Evolutionary conservation across 2,329 filamentous ascomycete genomes (phyloP).

Genomic region (Botrytis deweyae): DNA sequence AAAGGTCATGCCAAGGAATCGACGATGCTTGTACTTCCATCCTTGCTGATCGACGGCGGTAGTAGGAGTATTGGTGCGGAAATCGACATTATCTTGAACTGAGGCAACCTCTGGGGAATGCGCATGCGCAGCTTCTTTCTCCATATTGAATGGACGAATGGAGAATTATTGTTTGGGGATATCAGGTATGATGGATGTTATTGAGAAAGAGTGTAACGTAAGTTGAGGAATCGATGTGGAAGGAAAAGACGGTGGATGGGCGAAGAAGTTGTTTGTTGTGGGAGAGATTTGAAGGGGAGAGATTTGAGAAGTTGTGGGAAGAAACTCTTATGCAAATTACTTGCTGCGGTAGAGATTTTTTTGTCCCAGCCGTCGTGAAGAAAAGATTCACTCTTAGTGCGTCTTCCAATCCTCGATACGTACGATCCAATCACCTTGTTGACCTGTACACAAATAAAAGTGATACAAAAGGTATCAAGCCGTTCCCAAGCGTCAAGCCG

Average conservation of each 20-base stretch:
- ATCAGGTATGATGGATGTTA: background rate
- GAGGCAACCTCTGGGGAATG: conserved; percentile 1
- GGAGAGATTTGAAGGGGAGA: background rate
- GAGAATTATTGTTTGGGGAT: background rate
- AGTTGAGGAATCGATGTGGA: background rate
- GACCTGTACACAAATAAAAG: background rate
- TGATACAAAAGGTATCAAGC: conserved; percentile 9
- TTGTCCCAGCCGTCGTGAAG: background rate
- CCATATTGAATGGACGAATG: conserved; percentile 1
- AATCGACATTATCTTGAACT: background rate
- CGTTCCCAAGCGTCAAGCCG: background rate
- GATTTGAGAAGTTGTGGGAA: background rate
- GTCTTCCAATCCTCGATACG: background rate
- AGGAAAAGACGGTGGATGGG: background rate
- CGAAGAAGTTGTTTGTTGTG: background rate
- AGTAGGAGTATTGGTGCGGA: background rate
- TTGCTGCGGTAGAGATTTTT: background rate
- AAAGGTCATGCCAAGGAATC: conserved; percentile 53
- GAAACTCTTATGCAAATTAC: background rate
- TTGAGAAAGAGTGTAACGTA: background rate
- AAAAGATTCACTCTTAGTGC: conserved; percentile 7
- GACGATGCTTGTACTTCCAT: conserved; percentile 68
- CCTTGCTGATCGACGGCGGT: conserved; percentile 36
- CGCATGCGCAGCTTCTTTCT: conserved; percentile 1
- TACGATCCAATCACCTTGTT: background rate